Percentiles rank a stretch among this genome's conserved stretches.
Evolutionary conservation across 129 eudicot genomes (phyloP).

Genomic region (Escallonia rubra): DNA sequence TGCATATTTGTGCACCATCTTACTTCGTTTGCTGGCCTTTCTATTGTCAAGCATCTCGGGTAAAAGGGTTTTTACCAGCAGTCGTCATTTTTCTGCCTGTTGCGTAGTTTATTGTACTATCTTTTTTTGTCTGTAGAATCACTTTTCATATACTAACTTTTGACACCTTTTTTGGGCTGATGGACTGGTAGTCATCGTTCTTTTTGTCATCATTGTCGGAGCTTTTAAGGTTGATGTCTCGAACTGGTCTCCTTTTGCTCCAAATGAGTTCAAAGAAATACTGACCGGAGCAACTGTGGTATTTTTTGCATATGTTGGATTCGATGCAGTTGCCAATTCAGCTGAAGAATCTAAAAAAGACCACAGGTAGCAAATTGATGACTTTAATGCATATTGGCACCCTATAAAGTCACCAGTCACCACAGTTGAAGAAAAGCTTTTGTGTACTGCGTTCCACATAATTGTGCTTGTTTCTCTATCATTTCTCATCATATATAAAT

Average conservation of each 20-base stretch:
- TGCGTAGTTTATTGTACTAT: no score
- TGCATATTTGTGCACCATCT: no score
- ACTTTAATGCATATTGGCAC: neutral
- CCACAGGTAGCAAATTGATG: constrained; percentile 61
- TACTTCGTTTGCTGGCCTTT: no score
- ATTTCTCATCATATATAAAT: neutral
- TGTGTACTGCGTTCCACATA: neutral
- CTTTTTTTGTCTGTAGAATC: no score
- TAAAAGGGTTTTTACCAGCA: no score
- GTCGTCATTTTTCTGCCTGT: no score
- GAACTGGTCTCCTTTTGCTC: constrained; percentile 94
- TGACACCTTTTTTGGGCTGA: constrained; percentile 22
- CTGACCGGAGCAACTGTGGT: constrained; percentile 96
- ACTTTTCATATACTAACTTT: neutral
- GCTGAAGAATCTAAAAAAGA: constrained; percentile 96
- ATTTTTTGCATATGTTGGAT: constrained; percentile 95
- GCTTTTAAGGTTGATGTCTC: constrained; percentile 74
- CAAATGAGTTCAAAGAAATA: constrained; percentile 67
- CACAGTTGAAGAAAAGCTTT: neutral
- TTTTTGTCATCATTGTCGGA: constrained; percentile 74
- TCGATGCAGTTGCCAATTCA: constrained; percentile 99
- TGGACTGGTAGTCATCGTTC: constrained; percentile 78
- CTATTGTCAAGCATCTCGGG: no score
- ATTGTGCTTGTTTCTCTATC: no score
- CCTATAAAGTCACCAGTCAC: no score